Evolutionary conservation across 345 rosid species (phyloP).

Genomic region (Laguncularia racemosa): DNA sequence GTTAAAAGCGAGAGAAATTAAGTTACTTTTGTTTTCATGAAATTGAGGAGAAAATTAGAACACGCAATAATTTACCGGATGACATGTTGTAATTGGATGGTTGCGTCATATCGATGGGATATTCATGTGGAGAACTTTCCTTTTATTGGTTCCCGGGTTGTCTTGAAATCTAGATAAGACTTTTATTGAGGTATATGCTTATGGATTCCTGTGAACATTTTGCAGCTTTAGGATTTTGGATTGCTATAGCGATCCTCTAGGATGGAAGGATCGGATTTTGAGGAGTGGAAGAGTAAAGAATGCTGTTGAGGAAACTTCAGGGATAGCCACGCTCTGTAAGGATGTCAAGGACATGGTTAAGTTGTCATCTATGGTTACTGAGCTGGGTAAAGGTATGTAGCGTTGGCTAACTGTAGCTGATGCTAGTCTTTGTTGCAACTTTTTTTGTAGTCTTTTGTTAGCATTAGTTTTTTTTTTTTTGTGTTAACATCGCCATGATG

Average conservation of each 20-base stretch:
- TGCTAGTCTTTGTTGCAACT: background rate
- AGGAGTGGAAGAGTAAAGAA: slow-evolving; percentile 15
- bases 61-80: background rate
- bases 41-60: background rate
- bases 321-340: slow-evolving; percentile 21
- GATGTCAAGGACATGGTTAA: slow-evolving; percentile 57
- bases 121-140: too few relatives aligned
- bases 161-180: too few relatives aligned
- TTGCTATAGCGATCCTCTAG: slow-evolving; percentile 80
- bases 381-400: slow-evolving; percentile 55
- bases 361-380: slow-evolving; percentile 49
- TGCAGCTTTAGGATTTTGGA: slow-evolving; percentile 76
- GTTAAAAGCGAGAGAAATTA: background rate
- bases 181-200: too few relatives aligned
- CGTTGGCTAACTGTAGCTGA: background rate
- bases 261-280: slow-evolving; percentile 50
- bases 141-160: too few relatives aligned
- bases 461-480: background rate
- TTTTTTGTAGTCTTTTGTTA: background rate
- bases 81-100: too few relatives aligned
- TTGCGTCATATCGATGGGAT: too few relatives aligned
- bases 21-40: background rate
- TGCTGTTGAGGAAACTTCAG: slow-evolving; percentile 22
- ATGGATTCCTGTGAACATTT: too few relatives aligned
- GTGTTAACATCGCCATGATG: background rate